Evolutionary conservation across 495 filamentous ascomycete genomes (phyloP), one percentile per base, ranked within the genome.

Genomic region (Geoglossum glabrum): DNA sequence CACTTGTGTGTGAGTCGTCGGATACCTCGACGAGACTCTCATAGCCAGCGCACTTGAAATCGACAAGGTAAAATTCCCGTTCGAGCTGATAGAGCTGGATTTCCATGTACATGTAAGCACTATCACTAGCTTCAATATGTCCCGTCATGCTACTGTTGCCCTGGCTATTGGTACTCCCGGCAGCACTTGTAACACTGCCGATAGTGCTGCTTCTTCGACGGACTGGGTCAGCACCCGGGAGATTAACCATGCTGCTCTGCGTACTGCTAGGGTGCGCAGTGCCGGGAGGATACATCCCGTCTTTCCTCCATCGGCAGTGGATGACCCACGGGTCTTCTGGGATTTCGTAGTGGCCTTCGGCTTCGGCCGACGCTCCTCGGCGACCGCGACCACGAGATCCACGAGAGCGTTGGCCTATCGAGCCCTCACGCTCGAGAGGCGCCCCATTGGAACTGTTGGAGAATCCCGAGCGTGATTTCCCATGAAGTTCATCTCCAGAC

Each of bases 21-120:
- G 33, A 11, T 21, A 50, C 56, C 21, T 57, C 31, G 54, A 81
- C 72, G 54, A 86, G 72, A 38, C 86, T 84, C 69, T 98, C 92
- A 68, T 98, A 98, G 7, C 92, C 92, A n/a, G 90, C 88, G 65
- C 92, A 95, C 66, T 94, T 97, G 77, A 98, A 97, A 68, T 98
- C 92, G 27, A 98, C 92, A 61, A 97, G 83, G 69, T 90, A 98
- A 62, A 89, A 90, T 57, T 86, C 85, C 40, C 81, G 79, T 68
- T 98, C 92, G 69, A 98, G 84, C 64, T 90, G 85, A 68, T 98
- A 98, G 30, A 98, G 81, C 67, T 98, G 92, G 58, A 98, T 93
- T 56, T 92, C 89, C 67, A 97, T 81, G 64, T 93, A 90, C 61
- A 97, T 87, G 61, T 79, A 83, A 25, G 86, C 76, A 51, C 78